Percentiles rank a stretch among this genome's conserved stretches.
phyloP scores from a whole-genome alignment of 2,329 filamentous ascomycete species.

The Botryotinia convoluta region DNA sequence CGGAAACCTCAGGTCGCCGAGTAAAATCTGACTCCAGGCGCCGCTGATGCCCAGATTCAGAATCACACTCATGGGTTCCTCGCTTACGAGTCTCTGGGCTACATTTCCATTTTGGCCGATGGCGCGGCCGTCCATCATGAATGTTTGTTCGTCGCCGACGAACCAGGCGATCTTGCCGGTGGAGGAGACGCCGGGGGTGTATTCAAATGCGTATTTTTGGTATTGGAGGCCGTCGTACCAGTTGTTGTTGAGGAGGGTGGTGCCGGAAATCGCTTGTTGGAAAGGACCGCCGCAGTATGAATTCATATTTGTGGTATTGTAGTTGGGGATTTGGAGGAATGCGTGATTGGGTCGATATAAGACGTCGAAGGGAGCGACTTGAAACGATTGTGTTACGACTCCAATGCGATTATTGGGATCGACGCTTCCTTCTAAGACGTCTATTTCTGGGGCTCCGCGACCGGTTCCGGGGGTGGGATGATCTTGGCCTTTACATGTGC shows the following conservation, averaged over 20 bases:
- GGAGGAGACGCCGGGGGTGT: constrained; percentile 45
- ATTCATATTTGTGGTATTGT: constrained; percentile 49
- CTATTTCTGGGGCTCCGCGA: constrained; percentile 66
- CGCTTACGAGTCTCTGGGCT: constrained; percentile 46
- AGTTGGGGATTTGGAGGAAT: constrained; percentile 50
- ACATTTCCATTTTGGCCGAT: constrained; percentile 55
- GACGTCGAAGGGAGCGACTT: constrained; percentile 42
- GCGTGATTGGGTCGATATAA: constrained; percentile 53
- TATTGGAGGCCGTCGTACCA: constrained; percentile 55
- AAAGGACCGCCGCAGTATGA: constrained; percentile 52
- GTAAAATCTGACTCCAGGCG: constrained; percentile 49
- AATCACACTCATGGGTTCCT: constrained; percentile 54
- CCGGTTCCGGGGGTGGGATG: constrained; percentile 64
- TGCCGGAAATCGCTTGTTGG: constrained; percentile 55
- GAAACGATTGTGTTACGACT: constrained; percentile 40
- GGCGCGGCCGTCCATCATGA: constrained; percentile 50
- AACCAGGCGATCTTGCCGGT: constrained; percentile 50
- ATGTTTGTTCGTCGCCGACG: constrained; percentile 50
- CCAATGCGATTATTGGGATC: constrained; percentile 40
- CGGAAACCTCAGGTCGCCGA: constrained; percentile 46
- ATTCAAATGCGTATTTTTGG: constrained; percentile 56
- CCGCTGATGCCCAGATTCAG: constrained; percentile 53
- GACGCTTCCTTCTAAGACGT: constrained; percentile 62
- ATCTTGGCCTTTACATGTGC: constrained; percentile 60
- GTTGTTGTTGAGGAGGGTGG: constrained; percentile 51